Conservation (phyloP, 164 flowering plant genomes). For the Buxus sempervirens region DNA sequence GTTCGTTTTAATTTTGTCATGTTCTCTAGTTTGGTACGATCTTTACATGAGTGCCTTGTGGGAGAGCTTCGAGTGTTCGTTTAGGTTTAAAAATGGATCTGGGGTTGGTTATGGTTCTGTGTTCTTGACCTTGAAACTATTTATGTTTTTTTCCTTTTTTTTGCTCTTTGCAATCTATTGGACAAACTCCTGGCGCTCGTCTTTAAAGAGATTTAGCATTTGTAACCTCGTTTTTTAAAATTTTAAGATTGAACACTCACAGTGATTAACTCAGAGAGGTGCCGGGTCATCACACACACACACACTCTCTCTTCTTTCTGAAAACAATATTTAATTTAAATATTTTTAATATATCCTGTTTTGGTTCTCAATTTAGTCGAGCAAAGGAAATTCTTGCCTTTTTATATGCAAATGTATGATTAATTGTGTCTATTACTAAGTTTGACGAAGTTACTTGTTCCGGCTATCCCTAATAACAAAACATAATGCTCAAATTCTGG, state of each 20-base stretch:
- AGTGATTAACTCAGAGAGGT: not conserved
- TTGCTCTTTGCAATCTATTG: not conserved
- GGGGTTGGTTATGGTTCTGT: not conserved
- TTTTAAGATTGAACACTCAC: slow-evolving; percentile 1
- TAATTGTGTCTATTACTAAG: no score
- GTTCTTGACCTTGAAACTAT: not conserved
- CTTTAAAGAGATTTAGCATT: not conserved
- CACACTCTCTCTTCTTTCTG: no score
- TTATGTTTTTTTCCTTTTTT: not conserved
- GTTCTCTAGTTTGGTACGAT: slow-evolving; percentile 1
- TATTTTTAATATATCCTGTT: no score
- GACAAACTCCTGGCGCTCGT: not conserved
- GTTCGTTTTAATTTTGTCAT: slow-evolving; percentile 10
- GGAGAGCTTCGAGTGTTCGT: not conserved
- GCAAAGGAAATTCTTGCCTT: no score
- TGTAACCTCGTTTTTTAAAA: not conserved
- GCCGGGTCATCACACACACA: no score
- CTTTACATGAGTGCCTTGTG: slow-evolving; percentile 3
- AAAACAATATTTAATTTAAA: no score
- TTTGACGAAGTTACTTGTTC: no score
- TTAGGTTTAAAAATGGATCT: slow-evolving; percentile 3
- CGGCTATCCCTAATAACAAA: no score
- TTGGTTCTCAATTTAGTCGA: no score
- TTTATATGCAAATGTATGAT: no score
- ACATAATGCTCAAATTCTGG: no score